Percentiles rank a stretch among this genome's conserved stretches.
Conservation (phyloP, 257 asterid genomes). For the Solanum corneliomulleri region DNA sequence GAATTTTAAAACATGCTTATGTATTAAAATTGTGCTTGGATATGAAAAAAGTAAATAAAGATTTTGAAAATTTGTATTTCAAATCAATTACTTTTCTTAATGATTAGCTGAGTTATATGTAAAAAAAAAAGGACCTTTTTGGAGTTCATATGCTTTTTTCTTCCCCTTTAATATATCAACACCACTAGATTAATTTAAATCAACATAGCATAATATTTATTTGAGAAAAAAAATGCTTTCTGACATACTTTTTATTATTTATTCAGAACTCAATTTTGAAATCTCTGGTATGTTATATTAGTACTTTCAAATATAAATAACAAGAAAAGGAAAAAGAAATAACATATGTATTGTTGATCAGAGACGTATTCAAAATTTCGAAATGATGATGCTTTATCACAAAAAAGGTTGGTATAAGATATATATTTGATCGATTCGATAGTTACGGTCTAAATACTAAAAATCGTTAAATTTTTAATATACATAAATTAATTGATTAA, state of each 20-base stretch:
- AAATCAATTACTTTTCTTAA: no score
- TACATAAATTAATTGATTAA: no score
- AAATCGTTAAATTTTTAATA: no score
- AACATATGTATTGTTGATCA: rapidly evolving
- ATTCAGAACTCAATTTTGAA: neutral
- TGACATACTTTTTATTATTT: no score
- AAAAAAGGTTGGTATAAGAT: no score
- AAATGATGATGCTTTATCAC: rapidly evolving
- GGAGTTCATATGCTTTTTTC: neutral
- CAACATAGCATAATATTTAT: neutral
- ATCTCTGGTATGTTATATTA: neutral
- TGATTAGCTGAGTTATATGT: neutral
- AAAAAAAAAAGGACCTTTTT: neutral
- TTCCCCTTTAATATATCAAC: neutral
- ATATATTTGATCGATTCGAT: no score
- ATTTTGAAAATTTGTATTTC: neutral
- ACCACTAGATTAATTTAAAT: rapidly evolving
- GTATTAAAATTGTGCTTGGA: neutral
- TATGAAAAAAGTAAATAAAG: no score
- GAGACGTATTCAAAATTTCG: rapidly evolving
- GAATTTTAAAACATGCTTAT: neutral
- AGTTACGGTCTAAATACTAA: rapidly evolving
- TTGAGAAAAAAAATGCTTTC: neutral
- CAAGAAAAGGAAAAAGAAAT: neutral
- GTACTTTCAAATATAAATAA: neutral